Percentiles rank a stretch among this genome's conserved stretches.
phyloP scores from a whole-genome alignment of 345 rosid species.

The Syzygium oleosum region DNA sequence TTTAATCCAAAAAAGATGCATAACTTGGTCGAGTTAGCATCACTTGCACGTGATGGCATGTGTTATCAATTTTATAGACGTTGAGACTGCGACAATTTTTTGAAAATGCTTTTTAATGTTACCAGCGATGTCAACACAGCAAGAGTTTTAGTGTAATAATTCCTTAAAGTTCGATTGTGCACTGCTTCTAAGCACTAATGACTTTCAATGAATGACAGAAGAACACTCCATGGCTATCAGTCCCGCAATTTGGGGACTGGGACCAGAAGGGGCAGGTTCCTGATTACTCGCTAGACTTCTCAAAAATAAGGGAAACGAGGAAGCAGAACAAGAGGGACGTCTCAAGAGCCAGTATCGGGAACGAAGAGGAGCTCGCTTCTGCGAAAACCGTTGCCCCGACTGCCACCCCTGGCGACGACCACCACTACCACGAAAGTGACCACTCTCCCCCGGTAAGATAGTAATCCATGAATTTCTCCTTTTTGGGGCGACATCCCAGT shows the following conservation, averaged over 20 bases:
- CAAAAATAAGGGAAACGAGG: slow-evolving; percentile 92
- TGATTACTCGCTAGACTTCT: slow-evolving; percentile 84
- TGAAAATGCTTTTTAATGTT: background rate
- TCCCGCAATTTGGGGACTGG: slow-evolving; percentile 98
- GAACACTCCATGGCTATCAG: slow-evolving; percentile 81
- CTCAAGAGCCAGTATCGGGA: slow-evolving; percentile 90
- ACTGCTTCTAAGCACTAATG: background rate
- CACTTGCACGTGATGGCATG: background rate
- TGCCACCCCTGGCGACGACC: background rate
- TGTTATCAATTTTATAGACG: background rate
- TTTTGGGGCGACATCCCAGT: background rate
- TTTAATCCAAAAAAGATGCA: background rate
- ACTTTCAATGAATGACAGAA: slow-evolving; percentile 20
- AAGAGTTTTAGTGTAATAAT: background rate
- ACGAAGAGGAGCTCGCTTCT: slow-evolving; percentile 71
- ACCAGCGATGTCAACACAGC: background rate
- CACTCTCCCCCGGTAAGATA: slow-evolving; percentile 61
- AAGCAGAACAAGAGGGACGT: slow-evolving; percentile 86
- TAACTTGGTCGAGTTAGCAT: background rate
- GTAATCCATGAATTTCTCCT: background rate
- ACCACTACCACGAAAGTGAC: slow-evolving; percentile 23
- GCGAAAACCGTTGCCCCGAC: slow-evolving; percentile 37
- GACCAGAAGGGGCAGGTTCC: slow-evolving; percentile 87
- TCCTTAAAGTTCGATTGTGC: background rate
- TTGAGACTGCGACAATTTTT: background rate